Evolutionary conservation across 768 basidiomycete genomes (phyloP), one percentile per base, ranked within the genome.

Genomic region (Rhodotorula toruloides): DNA sequence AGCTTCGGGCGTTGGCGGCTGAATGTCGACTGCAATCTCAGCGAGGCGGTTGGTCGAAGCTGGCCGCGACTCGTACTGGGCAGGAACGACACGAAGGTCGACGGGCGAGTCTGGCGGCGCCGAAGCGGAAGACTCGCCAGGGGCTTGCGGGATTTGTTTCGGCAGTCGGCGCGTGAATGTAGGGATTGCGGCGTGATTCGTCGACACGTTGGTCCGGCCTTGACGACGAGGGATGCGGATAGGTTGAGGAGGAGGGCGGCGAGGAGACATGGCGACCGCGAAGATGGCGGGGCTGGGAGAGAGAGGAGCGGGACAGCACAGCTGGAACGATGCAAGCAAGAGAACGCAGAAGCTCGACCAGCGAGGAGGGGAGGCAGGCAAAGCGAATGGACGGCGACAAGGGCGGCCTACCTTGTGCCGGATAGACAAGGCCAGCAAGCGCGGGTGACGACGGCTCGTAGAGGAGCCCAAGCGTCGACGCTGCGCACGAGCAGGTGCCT

Each of bases 81-180:
- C 61, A 4, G 42, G 36, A 9, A 62, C 67, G n/a, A 47, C n/a
- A n/a, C n/a, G n/a, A n/a, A n/a, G n/a, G n/a, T n/a, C n/a, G n/a
- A n/a, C n/a, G 21, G 57, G 34, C 12, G 22, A 36, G 34, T 7
- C n/a, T n/a, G n/a, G n/a, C n/a, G n/a, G n/a, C n/a, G n/a, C n/a
- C n/a, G n/a, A n/a, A n/a, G n/a, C n/a, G n/a, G n/a, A n/a, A n/a
- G n/a, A n/a, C n/a, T n/a, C n/a, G n/a, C n/a, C n/a, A n/a, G 13
- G 43, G 43, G 31, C 14, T 22, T 27, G n/a, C 54, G 40, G 34
- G n/a, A 27, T 37, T 31, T 25, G 36, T 3, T 32, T 4, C 32
- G 32, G 61, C 14, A 43, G 19, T 31, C 68, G 68, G 39, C 65
- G 44, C 22, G 63, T 61, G 52, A 58, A 70, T 40, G 68, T 65